A percentile compares a stretch with the other conserved stretches of the same genome.
Conservation (phyloP, 2,329 filamentous ascomycete species). For the Coniochaeta ligniaria region DNA sequence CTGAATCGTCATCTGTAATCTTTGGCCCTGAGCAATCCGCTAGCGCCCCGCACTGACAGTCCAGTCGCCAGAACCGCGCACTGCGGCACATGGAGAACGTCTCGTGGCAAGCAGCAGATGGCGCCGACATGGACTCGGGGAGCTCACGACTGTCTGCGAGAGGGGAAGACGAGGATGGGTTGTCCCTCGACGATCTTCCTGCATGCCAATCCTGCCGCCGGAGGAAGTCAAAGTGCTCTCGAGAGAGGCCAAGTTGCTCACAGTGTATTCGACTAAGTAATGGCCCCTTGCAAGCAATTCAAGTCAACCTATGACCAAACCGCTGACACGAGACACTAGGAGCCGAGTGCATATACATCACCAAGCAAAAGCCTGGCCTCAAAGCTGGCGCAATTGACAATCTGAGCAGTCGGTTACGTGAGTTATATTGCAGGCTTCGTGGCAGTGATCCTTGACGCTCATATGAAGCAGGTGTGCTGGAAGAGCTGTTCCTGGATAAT, state of each 20-base stretch:
- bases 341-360: conserved; percentile 6
- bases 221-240: conserved; percentile 12
- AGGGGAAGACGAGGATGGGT: conserved; percentile 3
- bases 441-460: background rate
- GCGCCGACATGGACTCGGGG: background rate
- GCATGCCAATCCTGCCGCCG: conserved; percentile 6
- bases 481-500: conserved; percentile 4
- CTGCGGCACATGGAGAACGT: background rate
- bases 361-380: conserved; percentile 11
- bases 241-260: conserved; percentile 8
- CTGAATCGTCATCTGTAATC: no score
- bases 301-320: background rate
- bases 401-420: conserved; percentile 10
- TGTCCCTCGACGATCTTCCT: conserved; percentile 5
- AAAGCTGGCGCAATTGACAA: conserved; percentile 10
- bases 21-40: no score
- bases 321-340: background rate
- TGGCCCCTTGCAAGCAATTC: background rate
- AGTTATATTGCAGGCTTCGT: background rate
- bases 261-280: conserved; percentile 9
- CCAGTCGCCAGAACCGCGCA: background rate
- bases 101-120: background rate
- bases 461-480: conserved; percentile 3
- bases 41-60: no score
- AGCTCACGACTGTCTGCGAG: background rate